phyloP scores from a whole-genome alignment of 176 grass and related monocot genomes.

The Musa schizocarpa region DNA sequence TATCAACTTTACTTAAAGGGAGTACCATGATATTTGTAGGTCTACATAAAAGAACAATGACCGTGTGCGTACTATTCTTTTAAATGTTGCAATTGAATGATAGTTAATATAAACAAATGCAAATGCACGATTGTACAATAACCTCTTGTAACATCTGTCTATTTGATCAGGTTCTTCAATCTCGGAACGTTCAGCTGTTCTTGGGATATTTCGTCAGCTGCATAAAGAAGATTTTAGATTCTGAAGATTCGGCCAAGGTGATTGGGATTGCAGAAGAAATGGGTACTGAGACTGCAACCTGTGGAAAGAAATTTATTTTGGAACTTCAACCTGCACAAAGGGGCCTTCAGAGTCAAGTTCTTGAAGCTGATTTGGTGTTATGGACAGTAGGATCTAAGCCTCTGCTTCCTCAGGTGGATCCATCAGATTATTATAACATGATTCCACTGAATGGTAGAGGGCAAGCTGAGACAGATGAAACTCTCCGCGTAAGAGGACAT shows the following conservation, averaged over 20 bases:
- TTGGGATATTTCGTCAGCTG: slow-evolving; percentile 75
- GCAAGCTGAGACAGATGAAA: slow-evolving; percentile 89
- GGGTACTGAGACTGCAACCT: background rate
- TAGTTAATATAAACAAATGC: background rate
- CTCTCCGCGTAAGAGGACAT: slow-evolving; percentile 82
- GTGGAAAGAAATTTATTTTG: slow-evolving; percentile 52
- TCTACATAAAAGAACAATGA: too few relatives aligned
- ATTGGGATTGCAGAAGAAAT: slow-evolving; percentile 14
- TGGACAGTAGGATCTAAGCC: slow-evolving; percentile 90
- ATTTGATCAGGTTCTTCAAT: slow-evolving; percentile 60
- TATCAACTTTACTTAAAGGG: too few relatives aligned
- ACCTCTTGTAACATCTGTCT: background rate
- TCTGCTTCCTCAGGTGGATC: slow-evolving; percentile 58
- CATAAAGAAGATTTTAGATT: slow-evolving; percentile 45
- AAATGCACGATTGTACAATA: background rate
- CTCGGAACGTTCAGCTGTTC: slow-evolving; percentile 74
- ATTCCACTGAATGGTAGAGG: slow-evolving; percentile 81
- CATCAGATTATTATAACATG: slow-evolving; percentile 41
- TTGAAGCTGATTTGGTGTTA: slow-evolving; percentile 71
- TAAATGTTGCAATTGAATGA: background rate
- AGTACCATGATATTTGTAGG: too few relatives aligned
- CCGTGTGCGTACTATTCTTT: too few relatives aligned
- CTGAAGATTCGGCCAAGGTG: slow-evolving; percentile 35
- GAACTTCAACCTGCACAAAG: slow-evolving; percentile 86
- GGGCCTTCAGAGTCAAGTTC: slow-evolving; percentile 38